Evolutionary conservation across 352 stramenopile genomes (phyloP).

Genomic region (Pythium brachiatum): DNA sequence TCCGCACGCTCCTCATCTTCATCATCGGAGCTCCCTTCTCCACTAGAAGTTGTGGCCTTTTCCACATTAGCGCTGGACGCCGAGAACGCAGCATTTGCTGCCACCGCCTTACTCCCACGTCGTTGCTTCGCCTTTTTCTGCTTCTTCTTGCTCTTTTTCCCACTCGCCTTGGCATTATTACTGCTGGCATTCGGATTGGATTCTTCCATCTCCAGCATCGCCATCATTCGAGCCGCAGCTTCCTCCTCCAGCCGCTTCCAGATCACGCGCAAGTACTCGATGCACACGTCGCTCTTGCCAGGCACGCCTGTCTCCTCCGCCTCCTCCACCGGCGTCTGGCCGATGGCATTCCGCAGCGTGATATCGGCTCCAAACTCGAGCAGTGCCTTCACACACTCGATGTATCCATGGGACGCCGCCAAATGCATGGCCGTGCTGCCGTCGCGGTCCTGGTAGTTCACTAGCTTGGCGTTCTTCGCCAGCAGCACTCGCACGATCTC

Average conservation of each 20-base stretch:
- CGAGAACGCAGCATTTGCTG: not conserved
- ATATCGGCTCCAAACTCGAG: slow-evolving; percentile 64
- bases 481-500: slow-evolving; percentile 65
- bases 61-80: slow-evolving; percentile 21
- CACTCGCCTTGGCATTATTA: slow-evolving; percentile 21
- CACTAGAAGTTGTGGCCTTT: slow-evolving; percentile 15
- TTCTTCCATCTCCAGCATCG: slow-evolving; percentile 84
- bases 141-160: slow-evolving; percentile 62
- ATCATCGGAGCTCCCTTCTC: slow-evolving; percentile 23
- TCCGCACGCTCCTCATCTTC: slow-evolving; percentile 6
- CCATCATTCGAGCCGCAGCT: slow-evolving; percentile 71
- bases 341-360: slow-evolving; percentile 72
- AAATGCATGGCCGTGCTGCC: slow-evolving; percentile 84
- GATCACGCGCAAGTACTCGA: slow-evolving; percentile 53
- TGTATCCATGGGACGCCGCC: slow-evolving; percentile 66
- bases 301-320: slow-evolving; percentile 59
- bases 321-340: slow-evolving; percentile 79
- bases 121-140: slow-evolving; percentile 73
- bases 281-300: slow-evolving; percentile 50
- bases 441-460: slow-evolving; percentile 83
- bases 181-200: slow-evolving; percentile 12
- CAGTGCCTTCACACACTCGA: slow-evolving; percentile 69
- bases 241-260: slow-evolving; percentile 79
- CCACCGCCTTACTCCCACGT: slow-evolving; percentile 26
- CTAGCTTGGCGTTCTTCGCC: slow-evolving; percentile 54